These are phyloP conservation scores for Tranzscheliella williamsii DNA, from an alignment of 1,284 basidiomycete genomes.

Conservation along the genomic window DNA sequence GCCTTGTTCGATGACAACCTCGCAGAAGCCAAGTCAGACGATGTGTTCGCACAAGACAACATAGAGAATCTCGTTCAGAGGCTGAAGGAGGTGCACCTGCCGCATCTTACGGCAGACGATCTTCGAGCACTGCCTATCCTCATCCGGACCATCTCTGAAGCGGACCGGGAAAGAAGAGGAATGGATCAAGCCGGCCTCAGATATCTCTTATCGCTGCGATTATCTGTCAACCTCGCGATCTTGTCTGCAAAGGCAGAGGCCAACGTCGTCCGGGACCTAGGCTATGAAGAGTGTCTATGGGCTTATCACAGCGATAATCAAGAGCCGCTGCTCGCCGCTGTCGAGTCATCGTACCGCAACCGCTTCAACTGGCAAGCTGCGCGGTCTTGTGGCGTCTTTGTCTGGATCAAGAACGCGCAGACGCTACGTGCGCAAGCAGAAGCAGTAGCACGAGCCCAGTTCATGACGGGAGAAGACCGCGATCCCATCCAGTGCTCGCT, in stretches of 20 bases:
- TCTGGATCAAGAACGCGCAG: conserved; percentile 74
- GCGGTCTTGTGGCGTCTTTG: conserved; percentile 77
- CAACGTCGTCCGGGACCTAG: conserved; percentile 65
- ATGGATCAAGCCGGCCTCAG: conserved; percentile 81
- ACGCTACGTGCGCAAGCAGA: conserved; percentile 75
- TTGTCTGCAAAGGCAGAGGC: neutral
- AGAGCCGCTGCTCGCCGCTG: conserved; percentile 75
- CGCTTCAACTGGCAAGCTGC: conserved; percentile 89
- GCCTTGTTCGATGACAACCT: conserved; percentile 19
- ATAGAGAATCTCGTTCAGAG: conserved; percentile 39
- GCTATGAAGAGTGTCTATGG: conserved; percentile 91
- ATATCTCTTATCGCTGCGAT: conserved; percentile 33
- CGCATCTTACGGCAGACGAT: conserved; percentile 75
- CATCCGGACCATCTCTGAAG: conserved; percentile 84
- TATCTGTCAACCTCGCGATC: conserved; percentile 8
- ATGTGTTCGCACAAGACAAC: conserved; percentile 5
- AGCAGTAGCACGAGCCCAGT: conserved; percentile 87
- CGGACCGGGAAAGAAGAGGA: conserved; percentile 80
- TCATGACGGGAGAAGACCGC: conserved; percentile 69
- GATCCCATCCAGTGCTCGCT: conserved; percentile 88
- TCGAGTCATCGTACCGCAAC: conserved; percentile 72
- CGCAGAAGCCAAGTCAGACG: neutral
- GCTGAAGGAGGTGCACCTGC: conserved; percentile 70
- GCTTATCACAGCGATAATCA: conserved; percentile 92
- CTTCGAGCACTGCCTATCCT: conserved; percentile 77